Base-by-base conservation (phyloP, 176 grass and related monocot species). In the Oryza meridionalis region DNA sequence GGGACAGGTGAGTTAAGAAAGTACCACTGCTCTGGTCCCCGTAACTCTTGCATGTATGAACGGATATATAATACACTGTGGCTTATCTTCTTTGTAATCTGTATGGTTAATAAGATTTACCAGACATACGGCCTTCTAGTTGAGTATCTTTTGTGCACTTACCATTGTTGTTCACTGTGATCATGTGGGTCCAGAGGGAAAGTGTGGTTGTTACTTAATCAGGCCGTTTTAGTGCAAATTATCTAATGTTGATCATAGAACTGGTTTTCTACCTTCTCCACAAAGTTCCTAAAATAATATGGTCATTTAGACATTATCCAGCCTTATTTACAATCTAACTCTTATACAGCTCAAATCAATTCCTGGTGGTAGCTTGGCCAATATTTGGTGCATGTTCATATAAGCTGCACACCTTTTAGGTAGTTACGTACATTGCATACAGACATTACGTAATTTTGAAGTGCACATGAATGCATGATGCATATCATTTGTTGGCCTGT, bases 1-100 rank as follows among this genome's bases (percentile, higher is more conserved):
- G 68, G 97, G 97, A 78, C 97, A 99, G 97, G 97, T 99, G 72
- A 86, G 59, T 46, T 50, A 26, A 69, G 31, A 24, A 26, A 44
- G 69, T 65, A 70, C 44, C 14, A 17, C 33, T 21, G 29, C 70
- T 70, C 2, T 24, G 33, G 11, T 53, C n/a, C 69, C 22, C 32
- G 16, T 9, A 44, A 50, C 24, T 53, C 47, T 43, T 75, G 61
- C 50, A 64, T 16, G 1, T 69, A 6, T 74, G 15, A 35, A 50
- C 72, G 2, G 11, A 31, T 2, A n/a, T 67, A 17, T 72, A 70
- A 63, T 88, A 64, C 51, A 46, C 31, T 65, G 58, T 65, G 27
- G 32, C 25, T 9, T 65, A 29, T 78, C 22, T 53, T 40, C 9
- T 6, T 77, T 13, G 24, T 75, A 67, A 33, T 58, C 66, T 42